Evolutionary conservation across 331 rosid genomes (phyloP).

Genomic region (Cydonia oblonga): DNA sequence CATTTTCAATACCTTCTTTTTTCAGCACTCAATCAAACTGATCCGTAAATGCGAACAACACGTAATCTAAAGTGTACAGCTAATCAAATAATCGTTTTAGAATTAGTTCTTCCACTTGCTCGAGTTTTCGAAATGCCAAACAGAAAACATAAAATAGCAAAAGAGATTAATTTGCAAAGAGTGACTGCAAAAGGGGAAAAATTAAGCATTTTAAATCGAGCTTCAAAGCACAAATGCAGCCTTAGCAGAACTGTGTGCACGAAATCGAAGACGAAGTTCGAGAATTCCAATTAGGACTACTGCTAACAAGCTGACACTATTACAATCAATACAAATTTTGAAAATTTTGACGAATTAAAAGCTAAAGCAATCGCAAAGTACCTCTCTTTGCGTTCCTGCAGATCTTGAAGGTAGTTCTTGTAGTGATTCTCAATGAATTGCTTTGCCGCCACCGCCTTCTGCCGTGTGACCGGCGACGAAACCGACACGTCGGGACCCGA

Average conservation of each 20-base stretch:
- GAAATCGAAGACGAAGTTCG: background rate
- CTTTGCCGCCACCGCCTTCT: conserved; percentile 91
- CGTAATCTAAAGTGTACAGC: background rate
- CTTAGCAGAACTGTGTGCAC: background rate
- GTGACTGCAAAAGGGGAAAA: background rate
- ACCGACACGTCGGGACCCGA: conserved; percentile 65
- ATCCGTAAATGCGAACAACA: background rate
- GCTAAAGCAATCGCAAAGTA: background rate
- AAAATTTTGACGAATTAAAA: background rate
- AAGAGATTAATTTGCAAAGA: background rate
- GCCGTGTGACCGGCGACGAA: conserved; percentile 90
- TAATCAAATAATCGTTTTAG: background rate
- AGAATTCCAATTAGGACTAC: background rate
- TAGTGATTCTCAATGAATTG: conserved; percentile 96
- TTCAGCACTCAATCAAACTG: background rate
- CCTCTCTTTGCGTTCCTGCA: conserved; percentile 98
- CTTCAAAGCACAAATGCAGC: background rate
- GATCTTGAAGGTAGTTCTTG: conserved; percentile 83
- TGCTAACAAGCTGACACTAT: too few relatives aligned
- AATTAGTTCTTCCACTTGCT: background rate
- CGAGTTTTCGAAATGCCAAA: background rate
- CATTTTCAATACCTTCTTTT: background rate
- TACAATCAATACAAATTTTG: background rate
- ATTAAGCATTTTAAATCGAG: background rate
- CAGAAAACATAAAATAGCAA: background rate